Percentiles rank a stretch among this genome's conserved stretches.
Conservation (phyloP, 805 yeast species). For the Candida ascalaphidarum region DNA sequence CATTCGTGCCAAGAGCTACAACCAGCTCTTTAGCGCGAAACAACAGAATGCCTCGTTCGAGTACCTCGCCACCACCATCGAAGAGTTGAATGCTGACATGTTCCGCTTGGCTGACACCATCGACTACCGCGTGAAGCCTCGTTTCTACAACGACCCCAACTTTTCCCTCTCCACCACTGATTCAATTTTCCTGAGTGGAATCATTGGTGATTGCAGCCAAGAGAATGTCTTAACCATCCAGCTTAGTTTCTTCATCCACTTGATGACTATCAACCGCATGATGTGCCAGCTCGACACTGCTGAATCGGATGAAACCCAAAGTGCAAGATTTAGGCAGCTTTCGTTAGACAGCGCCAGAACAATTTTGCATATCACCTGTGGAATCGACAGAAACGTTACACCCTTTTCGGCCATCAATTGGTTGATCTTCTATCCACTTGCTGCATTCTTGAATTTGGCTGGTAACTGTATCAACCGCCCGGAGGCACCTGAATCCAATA, state of each 20-base stretch:
- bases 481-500: conserved; percentile 13
- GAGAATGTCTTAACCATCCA: conserved; percentile 15
- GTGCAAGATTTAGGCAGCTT: conserved; percentile 16
- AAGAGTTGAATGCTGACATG: conserved; percentile 20
- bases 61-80: conserved; percentile 13
- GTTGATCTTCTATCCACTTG: conserved; percentile 22
- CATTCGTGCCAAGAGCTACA: conserved; percentile 21
- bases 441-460: conserved; percentile 21
- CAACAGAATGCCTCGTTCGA: conserved; percentile 13
- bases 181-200: background rate
- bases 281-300: conserved; percentile 5
- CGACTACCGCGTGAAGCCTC: conserved; percentile 14
- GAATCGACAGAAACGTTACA: conserved; percentile 10
- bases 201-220: background rate
- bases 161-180: conserved; percentile 10
- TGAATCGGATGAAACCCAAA: conserved; percentile 9
- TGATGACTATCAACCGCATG: conserved; percentile 28
- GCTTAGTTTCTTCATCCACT: conserved; percentile 24
- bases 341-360: conserved; percentile 30
- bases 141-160: conserved; percentile 23
- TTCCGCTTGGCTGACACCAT: conserved; percentile 12
- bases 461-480: conserved; percentile 24
- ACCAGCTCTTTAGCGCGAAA: conserved; percentile 23
- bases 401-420: conserved; percentile 20
- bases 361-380: conserved; percentile 16